phyloP scores from a whole-genome alignment of 306 rosid genomes.

The Castanea sativa region DNA sequence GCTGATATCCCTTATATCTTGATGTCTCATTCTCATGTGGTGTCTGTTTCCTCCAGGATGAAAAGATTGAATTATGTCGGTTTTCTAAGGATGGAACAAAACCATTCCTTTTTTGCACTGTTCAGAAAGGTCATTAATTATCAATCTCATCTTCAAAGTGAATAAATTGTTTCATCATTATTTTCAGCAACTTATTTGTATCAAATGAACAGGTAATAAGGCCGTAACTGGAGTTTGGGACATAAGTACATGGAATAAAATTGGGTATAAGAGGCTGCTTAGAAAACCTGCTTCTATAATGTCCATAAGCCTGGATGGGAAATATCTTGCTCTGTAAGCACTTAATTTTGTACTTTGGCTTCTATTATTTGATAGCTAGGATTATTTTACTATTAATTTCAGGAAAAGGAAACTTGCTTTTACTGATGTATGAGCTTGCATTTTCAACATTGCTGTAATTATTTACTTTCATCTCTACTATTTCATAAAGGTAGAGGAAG shows the following conservation, averaged over 20 bases:
- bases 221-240: conserved; percentile 77
- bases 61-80: conserved; percentile 84
- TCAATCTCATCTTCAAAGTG: conserved; percentile 8
- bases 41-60: conserved; percentile 53
- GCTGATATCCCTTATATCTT: conserved; percentile 13
- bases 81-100: conserved; percentile 96
- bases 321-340: conserved; percentile 93
- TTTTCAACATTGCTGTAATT: neutral
- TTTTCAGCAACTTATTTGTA: conserved; percentile 11
- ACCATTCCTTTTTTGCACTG: conserved; percentile 78
- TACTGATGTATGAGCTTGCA: neutral
- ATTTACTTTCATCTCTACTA: neutral
- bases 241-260: conserved; percentile 83
- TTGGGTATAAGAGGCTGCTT: conserved; percentile 85
- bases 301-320: conserved; percentile 92
- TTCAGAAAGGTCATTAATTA: conserved; percentile 59
- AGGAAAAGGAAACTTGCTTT: neutral
- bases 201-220: conserved; percentile 54
- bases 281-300: conserved; percentile 75
- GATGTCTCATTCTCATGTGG: conserved; percentile 12
- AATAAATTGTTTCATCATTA: neutral
- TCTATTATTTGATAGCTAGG: neutral
- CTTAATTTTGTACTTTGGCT: conserved; percentile 16
- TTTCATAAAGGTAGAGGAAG: too few species aligned
- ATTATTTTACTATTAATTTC: neutral